A percentile compares a stretch with the other conserved stretches of the same genome.
phyloP scores from a whole-genome alignment of 108 stramenopile genomes.

The Aurantiochytrium sp. region DNA sequence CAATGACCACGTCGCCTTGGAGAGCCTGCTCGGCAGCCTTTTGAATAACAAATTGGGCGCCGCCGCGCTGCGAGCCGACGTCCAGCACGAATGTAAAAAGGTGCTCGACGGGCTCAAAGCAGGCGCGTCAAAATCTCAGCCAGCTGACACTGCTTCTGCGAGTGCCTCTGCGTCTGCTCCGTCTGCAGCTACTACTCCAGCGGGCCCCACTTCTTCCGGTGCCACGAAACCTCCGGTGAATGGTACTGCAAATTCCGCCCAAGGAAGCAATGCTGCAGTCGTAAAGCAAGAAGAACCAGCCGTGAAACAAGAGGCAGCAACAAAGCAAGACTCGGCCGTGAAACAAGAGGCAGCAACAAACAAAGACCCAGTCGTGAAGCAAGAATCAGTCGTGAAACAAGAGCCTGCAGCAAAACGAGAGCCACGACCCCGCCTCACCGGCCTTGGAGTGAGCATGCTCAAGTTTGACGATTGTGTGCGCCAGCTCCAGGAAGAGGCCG shows the following conservation, averaged over 20 bases:
- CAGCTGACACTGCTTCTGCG: neutral
- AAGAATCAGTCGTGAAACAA: neutral
- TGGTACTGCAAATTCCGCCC: too few relatives aligned
- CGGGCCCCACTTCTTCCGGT: too few relatives aligned
- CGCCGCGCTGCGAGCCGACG: neutral
- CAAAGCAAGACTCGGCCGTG: too few relatives aligned
- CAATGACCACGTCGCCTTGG: neutral
- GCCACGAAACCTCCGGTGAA: too few relatives aligned
- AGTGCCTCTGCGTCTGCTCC: neutral
- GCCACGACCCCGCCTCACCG: neutral
- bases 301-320: too few relatives aligned
- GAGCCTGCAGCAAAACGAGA: neutral
- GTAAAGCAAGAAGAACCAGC: too few relatives aligned
- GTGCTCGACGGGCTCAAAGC: neutral
- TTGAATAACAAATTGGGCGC: neutral
- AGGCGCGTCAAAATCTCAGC: neutral
- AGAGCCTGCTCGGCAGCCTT: neutral
- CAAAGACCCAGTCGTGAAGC: neutral
- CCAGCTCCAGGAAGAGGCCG: neutral
- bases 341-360: too few relatives aligned
- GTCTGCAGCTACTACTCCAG: too few relatives aligned
- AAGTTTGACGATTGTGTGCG: neutral
- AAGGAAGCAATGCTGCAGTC: too few relatives aligned
- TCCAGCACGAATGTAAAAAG: neutral
- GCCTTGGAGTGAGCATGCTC: neutral